Conservation (phyloP, 768 basidiomycete genomes). For the Asterophora parasitica region DNA sequence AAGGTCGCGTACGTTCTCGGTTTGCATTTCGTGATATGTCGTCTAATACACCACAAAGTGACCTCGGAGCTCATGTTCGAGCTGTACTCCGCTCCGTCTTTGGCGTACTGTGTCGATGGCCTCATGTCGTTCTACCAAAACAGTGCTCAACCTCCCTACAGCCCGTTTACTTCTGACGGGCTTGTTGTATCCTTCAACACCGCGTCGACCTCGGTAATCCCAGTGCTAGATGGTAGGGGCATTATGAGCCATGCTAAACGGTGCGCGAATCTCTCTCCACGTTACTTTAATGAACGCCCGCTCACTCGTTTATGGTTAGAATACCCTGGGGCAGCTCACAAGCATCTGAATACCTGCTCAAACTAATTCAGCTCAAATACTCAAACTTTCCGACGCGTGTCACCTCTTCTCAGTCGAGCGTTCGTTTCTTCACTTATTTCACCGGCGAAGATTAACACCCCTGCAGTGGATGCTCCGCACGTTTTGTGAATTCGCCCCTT, state of each 20-base stretch:
- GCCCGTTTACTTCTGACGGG: conserved; percentile 59
- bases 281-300: too few relatives aligned
- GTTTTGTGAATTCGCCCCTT: conserved; percentile 76
- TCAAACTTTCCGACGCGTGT: conserved; percentile 87
- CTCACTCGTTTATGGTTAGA: conserved; percentile 32
- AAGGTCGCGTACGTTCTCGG: conserved; percentile 59
- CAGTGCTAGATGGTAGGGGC: conserved; percentile 77
- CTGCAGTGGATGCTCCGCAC: conserved; percentile 86
- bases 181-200: conserved; percentile 90
- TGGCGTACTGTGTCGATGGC: conserved; percentile 86
- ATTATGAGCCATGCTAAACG: conserved; percentile 84
- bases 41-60: conserved; percentile 40
- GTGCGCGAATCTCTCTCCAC: conserved; percentile 30
- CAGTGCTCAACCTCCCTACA: conserved; percentile 30
- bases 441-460: background rate
- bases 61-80: conserved; percentile 98
- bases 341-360: conserved; percentile 86
- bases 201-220: conserved; percentile 86
- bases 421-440: conserved; percentile 30
- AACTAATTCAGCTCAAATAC: conserved; percentile 93
- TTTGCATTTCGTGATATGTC: background rate
- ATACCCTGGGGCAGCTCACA: conserved; percentile 94
- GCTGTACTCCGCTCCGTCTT: conserved; percentile 78
- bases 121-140: conserved; percentile 92
- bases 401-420: conserved; percentile 70